Evolutionary conservation across 805 yeast genomes (phyloP), one percentile per base, ranked within the genome.

Genomic region (Myxozyma melibiosi): DNA sequence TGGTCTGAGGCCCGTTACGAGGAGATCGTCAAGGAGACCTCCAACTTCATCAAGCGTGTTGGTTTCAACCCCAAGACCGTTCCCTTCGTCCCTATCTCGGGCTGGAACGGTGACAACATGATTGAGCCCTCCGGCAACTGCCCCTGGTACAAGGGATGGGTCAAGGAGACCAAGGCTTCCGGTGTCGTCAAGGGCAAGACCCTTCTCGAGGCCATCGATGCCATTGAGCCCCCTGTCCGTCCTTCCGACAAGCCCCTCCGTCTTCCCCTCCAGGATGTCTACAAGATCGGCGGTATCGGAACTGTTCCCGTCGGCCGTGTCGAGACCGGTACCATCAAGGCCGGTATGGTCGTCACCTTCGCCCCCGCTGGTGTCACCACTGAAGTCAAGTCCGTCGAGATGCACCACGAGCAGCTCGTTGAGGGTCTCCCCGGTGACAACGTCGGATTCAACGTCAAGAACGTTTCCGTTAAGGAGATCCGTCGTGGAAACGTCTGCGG

Each of bases 61-160:
- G 92, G 92, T 77, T 86, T 78, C 87, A 83, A 82, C 82, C 86
- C 88, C 74, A 82, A 84, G 83, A 79, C 85, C 74, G 87, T 84
- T 76, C 83, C 88, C 70, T 88, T 88, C 84, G 91, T 88, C 72
- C 96, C 96, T 76, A 84, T 86, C 76, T 87, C 94, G 71, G 96
- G 95, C 73, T 85, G 92, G 86, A 84, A 85, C 80, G 95, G 95
- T 82, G 94, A 86, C 81, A 86, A 86, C 90, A 86, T 86, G 94
- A 84, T 86, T 77, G 92, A 86, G 80, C 72, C 87, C 52, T 84
- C 90, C 69, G 57, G 85, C 69, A 86, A 86, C 88, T 84, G 88
- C 78, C 82, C 89, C 74, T 86, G 94, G 94, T 82, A 82, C 88
- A 81, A 88, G 86, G 88, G 92, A 74, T 83, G 90, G 94, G 74